phyloP scores from a whole-genome alignment of 768 basidiomycete species.

The Dioszegia hungarica region DNA sequence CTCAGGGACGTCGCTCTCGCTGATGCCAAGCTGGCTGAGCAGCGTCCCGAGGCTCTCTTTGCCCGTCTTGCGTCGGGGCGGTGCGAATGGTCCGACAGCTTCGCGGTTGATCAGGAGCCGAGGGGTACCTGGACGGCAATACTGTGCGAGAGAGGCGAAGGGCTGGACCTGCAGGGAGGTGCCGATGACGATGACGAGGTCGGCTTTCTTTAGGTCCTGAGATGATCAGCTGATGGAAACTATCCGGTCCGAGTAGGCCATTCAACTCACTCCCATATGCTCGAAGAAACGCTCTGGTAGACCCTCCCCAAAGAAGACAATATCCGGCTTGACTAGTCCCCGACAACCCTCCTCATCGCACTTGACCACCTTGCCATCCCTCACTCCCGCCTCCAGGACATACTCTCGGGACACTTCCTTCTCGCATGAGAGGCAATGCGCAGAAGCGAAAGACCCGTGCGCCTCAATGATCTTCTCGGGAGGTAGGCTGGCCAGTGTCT shows the following conservation, averaged over 20 bases:
- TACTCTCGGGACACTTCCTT: slow-evolving; percentile 59
- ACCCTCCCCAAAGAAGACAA: slow-evolving; percentile 77
- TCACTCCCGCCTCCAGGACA: slow-evolving; percentile 61
- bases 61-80: neutral
- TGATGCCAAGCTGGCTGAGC: neutral
- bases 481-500: slow-evolving; percentile 74
- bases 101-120: slow-evolving; percentile 89
- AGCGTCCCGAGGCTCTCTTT: neutral
- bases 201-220: slow-evolving; percentile 59
- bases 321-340: slow-evolving; percentile 86
- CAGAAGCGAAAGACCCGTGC: slow-evolving; percentile 88
- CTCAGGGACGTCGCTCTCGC: neutral
- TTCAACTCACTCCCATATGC: slow-evolving; percentile 52
- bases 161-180: slow-evolving; percentile 68
- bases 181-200: slow-evolving; percentile 84
- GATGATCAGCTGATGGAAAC: neutral
- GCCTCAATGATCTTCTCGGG: slow-evolving; percentile 78
- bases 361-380: slow-evolving; percentile 61
- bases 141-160: slow-evolving; percentile 70
- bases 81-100: slow-evolving; percentile 56
- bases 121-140: slow-evolving; percentile 60
- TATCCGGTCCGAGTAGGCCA: neutral
- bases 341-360: slow-evolving; percentile 58
- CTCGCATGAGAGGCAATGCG: slow-evolving; percentile 74
- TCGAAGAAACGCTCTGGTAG: slow-evolving; percentile 67